Evolutionary conservation across 169 alveolate species (phyloP), one percentile per base, ranked within the genome.

Genomic region (Cryptosporidium parvum): DNA sequence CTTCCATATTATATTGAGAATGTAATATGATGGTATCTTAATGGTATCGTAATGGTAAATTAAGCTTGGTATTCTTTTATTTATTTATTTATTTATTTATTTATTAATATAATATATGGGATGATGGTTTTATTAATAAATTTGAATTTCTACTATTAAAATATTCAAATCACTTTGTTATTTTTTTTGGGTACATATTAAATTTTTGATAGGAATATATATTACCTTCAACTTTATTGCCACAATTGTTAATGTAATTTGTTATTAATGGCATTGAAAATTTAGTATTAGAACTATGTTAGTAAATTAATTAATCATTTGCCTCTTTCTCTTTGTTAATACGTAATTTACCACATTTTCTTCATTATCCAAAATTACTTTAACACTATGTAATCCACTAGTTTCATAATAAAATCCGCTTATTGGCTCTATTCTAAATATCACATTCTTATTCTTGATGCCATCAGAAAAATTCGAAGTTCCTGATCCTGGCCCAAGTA

Each of bases 261-360:
- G 44, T 42, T 42, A 12, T 31, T 9, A 48, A 0, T 48, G 18
- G 1, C 12, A 48, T 48, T 48, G 3, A 0, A 14, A 12, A 48
- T 12, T 48, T 48, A 48, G 7, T 48, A 48, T 48, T 10, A 14
- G 56, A 16, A 48, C 12, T 1, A 48, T 48, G 56, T 14, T 48
- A 45, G 14, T 56, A 37, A 53, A 73, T 51, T 73, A 73, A 56
- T 73, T 52, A 69, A 69, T 42, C 7, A 69, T 21, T 69, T 29
- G 45, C 42, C 48, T 80, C 65, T 48, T 62, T 37, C 65, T 80
- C 62, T 31, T 80, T 16, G 33, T 44, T 62, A 62, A 3, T 16
- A 80, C 68, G 45, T 80, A 65, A 33, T 65, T 80, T 35, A 80
- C 59, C 18, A 80, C 89, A 18, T 44, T 48, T 39, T 80, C 89